Percentiles rank a stretch among this genome's conserved stretches.
phyloP scores from a whole-genome alignment of 2,329 filamentous ascomycete species.

The Periconia digitata region DNA sequence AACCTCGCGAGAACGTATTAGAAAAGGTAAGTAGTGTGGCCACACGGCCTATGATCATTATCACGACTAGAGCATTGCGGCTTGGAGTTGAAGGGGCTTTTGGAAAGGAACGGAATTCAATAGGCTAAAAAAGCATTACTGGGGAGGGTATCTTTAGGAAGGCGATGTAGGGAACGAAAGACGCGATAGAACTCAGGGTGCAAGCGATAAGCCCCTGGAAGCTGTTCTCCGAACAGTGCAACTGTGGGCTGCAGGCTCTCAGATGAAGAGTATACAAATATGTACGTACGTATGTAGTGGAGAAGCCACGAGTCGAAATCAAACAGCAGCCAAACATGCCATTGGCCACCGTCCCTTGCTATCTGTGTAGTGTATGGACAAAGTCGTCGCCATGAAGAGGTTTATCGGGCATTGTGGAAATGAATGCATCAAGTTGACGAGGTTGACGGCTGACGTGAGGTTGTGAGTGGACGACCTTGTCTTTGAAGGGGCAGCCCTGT shows the following conservation, averaged over 20 bases:
- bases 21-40: slow-evolving; percentile 11
- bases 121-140: slow-evolving; percentile 37
- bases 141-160: slow-evolving; percentile 3
- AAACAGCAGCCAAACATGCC: not conserved
- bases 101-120: no score
- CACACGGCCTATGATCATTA: slow-evolving; percentile 12
- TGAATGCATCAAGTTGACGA: slow-evolving; percentile 24
- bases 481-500: slow-evolving; percentile 11
- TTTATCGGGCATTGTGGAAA: no score
- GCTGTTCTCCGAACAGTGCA: not conserved
- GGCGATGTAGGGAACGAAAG: slow-evolving; percentile 16
- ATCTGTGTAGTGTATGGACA: no score
- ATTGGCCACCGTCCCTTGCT: no score
- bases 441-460: slow-evolving; percentile 9
- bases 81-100: slow-evolving; percentile 36
- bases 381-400: no score
- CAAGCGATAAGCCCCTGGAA: slow-evolving; percentile 8
- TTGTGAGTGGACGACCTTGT: slow-evolving; percentile 21
- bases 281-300: not conserved
- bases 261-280: not conserved
- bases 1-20: slow-evolving; percentile 96
- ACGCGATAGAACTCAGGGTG: slow-evolving; percentile 15
- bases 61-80: slow-evolving; percentile 35
- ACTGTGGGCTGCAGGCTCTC: not conserved
- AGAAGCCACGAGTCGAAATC: not conserved